Base-by-base conservation (phyloP, 1,139 yeast genomes). In the Casaregolazyma suthepensis region DNA sequence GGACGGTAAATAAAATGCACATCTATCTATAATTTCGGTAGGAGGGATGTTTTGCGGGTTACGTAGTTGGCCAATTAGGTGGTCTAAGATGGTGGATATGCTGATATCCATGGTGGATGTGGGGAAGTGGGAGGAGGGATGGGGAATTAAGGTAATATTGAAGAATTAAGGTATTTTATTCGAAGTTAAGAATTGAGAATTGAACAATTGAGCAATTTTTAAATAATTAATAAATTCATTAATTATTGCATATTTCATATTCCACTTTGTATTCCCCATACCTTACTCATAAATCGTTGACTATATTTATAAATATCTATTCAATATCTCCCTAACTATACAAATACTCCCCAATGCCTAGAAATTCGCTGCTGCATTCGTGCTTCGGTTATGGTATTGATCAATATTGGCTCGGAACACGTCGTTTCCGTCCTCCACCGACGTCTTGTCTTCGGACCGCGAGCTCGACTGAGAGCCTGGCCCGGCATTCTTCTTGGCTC, bases 1-100 rank as follows among this genome's bases (percentile, higher is more conserved):
- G 43, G 75, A 77, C 0, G 93, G 90, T 42, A 84, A 68, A 63
- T 82, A 82, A 62, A 82, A 80, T 47, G 77, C 82, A 10, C 81
- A 60, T 60, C 80, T 31, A 20, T 49, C 52, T 13, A 49, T 23
- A 6, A 49, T 48, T 6, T 49, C 46, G 2, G 29, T 20, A 17
- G 48, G 19, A n/a, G 43, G 20, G 9, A 6, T n/a, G 12, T n/a
- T 19, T 17, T 42, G 19, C 9, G 54, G 52, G 12, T 35, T 43
- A 17, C 58, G 44, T 31, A 58, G 50, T 22, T 52, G 56, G 12
- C 45, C 26, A 7, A 53, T 54, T 44, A 58, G 47, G n/a, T 42
- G 46, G 23, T 57, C 59, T 35, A 58, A 42, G 12, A 40, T 37
- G 18, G 43, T 19, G 17, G 51, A 19, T 18, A 48, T 22, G 23